Percentiles rank a stretch among this genome's conserved stretches.
These are phyloP conservation scores for Zygoascus biomembranicola DNA, from an alignment of 805 yeast genomes.

Conservation along the genomic window DNA sequence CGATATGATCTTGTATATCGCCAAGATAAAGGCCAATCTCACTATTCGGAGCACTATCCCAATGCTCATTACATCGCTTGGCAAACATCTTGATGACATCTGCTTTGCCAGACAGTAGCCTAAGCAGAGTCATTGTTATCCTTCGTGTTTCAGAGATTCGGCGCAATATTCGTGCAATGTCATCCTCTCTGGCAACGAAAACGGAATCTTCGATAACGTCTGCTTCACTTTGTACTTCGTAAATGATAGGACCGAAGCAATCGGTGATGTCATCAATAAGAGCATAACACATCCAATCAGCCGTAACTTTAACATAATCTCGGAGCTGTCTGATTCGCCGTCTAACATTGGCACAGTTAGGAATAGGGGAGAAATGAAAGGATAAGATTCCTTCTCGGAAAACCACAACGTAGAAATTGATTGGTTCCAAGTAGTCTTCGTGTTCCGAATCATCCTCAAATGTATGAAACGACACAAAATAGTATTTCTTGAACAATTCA, in stretches of 20 bases:
- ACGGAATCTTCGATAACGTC: constrained; percentile 73
- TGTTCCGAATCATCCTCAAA: constrained; percentile 80
- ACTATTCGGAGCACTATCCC: constrained; percentile 56
- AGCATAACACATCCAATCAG: constrained; percentile 64
- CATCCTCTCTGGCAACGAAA: constrained; percentile 65
- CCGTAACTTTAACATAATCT: constrained; percentile 49
- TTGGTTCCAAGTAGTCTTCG: constrained; percentile 68
- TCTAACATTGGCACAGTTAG: constrained; percentile 53
- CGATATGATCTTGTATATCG: constrained; percentile 94
- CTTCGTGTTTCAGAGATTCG: constrained; percentile 85
- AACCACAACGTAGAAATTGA: constrained; percentile 52
- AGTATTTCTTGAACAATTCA: constrained; percentile 80
- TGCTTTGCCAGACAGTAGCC: constrained; percentile 86
- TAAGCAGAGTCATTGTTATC: constrained; percentile 85
- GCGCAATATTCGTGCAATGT: constrained; percentile 65
- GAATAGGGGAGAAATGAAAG: constrained; percentile 52
- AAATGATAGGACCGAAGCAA: constrained; percentile 53
- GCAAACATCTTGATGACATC: constrained; percentile 96
- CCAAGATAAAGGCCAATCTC: constrained; percentile 90
- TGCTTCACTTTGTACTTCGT: constrained; percentile 51
- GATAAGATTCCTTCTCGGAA: constrained; percentile 52
- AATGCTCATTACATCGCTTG: constrained; percentile 80
- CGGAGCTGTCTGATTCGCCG: constrained; percentile 55
- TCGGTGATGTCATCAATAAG: constrained; percentile 59
- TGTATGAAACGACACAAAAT: constrained; percentile 94